These are phyloP conservation scores for Trichoderma asperelloides DNA, from an alignment of 495 filamentous ascomycete genomes.

Conservation along the genomic window DNA sequence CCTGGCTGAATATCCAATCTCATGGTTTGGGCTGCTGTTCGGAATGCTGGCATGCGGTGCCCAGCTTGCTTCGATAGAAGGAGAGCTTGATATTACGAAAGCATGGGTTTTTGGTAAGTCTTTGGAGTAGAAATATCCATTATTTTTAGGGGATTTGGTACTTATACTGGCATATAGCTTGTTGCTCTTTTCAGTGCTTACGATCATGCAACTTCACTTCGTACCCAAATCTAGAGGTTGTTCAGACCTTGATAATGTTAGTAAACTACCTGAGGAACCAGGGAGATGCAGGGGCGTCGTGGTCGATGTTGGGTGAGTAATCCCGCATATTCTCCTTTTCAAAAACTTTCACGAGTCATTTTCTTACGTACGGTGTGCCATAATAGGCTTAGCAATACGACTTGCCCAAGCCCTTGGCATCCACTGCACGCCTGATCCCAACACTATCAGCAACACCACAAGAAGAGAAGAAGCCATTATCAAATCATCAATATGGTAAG, in stretches of 20 bases:
- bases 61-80: background rate
- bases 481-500: slow-evolving; percentile 1
- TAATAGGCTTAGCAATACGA: slow-evolving; percentile 2
- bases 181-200: background rate
- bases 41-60: background rate
- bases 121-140: background rate
- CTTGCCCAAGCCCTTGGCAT: background rate
- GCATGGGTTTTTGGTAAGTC: background rate
- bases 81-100: background rate
- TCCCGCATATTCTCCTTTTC: background rate
- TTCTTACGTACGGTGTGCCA: background rate
- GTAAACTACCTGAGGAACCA: background rate
- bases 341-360: background rate
- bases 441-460: background rate
- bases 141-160: background rate
- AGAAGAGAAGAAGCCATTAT: slow-evolving; percentile 2
- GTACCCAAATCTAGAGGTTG: background rate
- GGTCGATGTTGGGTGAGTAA: slow-evolving; percentile 2
- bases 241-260: background rate
- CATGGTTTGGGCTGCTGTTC: background rate
- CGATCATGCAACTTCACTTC: background rate
- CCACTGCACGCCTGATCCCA: background rate
- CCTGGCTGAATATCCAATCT: background rate
- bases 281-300: background rate
- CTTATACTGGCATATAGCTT: background rate